phyloP scores from a whole-genome alignment of 2,329 filamentous ascomycete species.

The Apiospora sp. region DNA sequence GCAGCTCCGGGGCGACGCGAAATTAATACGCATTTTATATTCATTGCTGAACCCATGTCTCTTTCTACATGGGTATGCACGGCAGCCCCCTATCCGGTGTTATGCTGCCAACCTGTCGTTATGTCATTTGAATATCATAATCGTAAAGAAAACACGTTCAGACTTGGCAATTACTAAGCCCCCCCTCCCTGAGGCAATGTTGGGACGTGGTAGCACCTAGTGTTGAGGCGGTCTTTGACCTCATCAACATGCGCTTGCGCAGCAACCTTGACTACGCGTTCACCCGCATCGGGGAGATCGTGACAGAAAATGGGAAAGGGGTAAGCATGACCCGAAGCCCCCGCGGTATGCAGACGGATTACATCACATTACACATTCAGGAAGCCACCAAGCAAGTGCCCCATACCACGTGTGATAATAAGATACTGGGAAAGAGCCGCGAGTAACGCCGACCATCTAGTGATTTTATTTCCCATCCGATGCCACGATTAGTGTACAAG shows the following conservation, averaged over 20 bases:
- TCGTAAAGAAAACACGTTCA: too few relatives aligned
- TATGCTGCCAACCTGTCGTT: too few relatives aligned
- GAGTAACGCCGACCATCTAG: conserved; percentile 19
- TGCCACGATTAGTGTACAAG: conserved; percentile 23
- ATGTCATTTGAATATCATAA: too few relatives aligned
- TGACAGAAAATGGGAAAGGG: too few relatives aligned
- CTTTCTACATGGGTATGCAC: too few relatives aligned
- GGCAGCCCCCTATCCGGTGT: too few relatives aligned
- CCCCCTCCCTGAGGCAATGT: not conserved
- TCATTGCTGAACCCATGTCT: too few relatives aligned
- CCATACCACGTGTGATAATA: not conserved
- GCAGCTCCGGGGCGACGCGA: too few relatives aligned
- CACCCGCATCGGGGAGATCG: too few relatives aligned
- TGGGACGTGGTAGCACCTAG: not conserved
- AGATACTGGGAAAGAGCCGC: not conserved
- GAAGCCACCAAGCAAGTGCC: not conserved
- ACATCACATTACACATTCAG: not conserved
- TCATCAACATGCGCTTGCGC: not conserved
- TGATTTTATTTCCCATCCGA: conserved; percentile 19
- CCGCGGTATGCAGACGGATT: not conserved
- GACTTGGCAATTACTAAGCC: too few relatives aligned
- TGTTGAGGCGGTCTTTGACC: not conserved
- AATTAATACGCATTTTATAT: too few relatives aligned
- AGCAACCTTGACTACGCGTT: too few relatives aligned
- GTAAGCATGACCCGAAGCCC: not conserved